Evolutionary conservation across 768 basidiomycete genomes (phyloP).

Genomic region (Clitopilus hobsonii): DNA sequence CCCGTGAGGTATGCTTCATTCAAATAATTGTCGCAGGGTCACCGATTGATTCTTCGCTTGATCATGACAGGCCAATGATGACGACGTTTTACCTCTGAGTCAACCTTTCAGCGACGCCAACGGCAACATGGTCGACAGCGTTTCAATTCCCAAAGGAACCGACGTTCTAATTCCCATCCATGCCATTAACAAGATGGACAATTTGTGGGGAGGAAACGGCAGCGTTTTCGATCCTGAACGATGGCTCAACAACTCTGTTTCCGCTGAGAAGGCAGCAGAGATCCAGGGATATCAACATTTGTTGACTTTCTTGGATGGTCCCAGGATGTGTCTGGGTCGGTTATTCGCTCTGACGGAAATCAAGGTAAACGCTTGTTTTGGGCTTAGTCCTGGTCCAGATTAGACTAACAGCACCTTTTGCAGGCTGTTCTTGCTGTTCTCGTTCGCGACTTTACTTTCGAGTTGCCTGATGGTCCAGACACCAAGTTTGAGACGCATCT

Average conservation of each 20-base stretch:
- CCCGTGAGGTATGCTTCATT: constrained; percentile 29
- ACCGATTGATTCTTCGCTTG: no score
- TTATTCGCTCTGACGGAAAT: background rate
- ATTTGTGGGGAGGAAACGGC: constrained; percentile 59
- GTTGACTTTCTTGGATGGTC: constrained; percentile 48
- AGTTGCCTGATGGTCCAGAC: constrained; percentile 19
- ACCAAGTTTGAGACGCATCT: constrained; percentile 16
- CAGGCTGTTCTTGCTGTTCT: constrained; percentile 24
- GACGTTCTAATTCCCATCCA: constrained; percentile 36
- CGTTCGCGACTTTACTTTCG: constrained; percentile 21
- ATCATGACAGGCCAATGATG: constrained; percentile 46
- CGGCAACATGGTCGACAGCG: constrained; percentile 32
- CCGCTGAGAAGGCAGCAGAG: constrained; percentile 23
- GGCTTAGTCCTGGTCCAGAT: background rate
- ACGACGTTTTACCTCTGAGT: constrained; percentile 58
- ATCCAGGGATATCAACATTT: constrained; percentile 47
- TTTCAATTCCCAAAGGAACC: constrained; percentile 46
- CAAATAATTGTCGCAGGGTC: no score
- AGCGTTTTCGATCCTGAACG: constrained; percentile 58
- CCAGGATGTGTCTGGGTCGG: constrained; percentile 22
- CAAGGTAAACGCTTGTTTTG: background rate
- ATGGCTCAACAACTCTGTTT: constrained; percentile 44
- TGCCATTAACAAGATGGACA: constrained; percentile 46
- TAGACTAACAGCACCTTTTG: background rate
- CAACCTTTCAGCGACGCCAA: constrained; percentile 36